Evolutionary conservation across 768 basidiomycete species (phyloP), one percentile per base, ranked within the genome.

Genomic region (Flagelloscypha sp.): DNA sequence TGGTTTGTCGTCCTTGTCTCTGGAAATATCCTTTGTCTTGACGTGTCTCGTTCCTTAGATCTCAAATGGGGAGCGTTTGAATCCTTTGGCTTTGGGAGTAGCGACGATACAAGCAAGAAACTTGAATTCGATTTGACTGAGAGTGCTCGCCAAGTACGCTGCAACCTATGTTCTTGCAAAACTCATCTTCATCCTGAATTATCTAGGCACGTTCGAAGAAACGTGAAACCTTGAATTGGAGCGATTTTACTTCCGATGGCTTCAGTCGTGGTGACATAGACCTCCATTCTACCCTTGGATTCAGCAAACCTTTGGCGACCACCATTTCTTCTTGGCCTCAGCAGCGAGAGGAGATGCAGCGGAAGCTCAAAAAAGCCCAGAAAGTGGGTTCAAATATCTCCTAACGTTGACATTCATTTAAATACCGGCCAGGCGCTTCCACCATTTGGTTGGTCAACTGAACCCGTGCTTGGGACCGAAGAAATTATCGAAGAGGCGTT

Each of bases 21-120:
- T n/a, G n/a, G n/a, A n/a, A n/a, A n/a, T n/a, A n/a, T n/a, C n/a
- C n/a, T n/a, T n/a, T n/a, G n/a, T n/a, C n/a, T n/a, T n/a, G n/a
- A n/a, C n/a, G n/a, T n/a, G n/a, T n/a, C n/a, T n/a, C n/a, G n/a
- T n/a, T n/a, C n/a, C n/a, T n/a, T n/a, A 0, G 87, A 94, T 39
- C 61, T 92, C 43, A 84, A 80, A 49, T 95, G 92, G 92, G 88
- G 88, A 6, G 79, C 85, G 52, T 97, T 95, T 49, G 88, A 93
- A 64, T 61, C 70, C 24, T 68, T 77, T 58, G 92, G 92, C 0
- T 95, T 97, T 43, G 73, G 74, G 6, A 63, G 62, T 11, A 52
- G 32, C 7, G 48, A 41, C 6, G 65, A 67, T 33, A 32, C 20
- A 21, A 17, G 41, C 1, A 84, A 78, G 58, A 85, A 85, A 57